Percentiles rank a stretch among this genome's conserved stretches.
These are phyloP conservation scores for Hippophae tibetana DNA, from an alignment of 306 rosid species.

Conservation along the genomic window DNA sequence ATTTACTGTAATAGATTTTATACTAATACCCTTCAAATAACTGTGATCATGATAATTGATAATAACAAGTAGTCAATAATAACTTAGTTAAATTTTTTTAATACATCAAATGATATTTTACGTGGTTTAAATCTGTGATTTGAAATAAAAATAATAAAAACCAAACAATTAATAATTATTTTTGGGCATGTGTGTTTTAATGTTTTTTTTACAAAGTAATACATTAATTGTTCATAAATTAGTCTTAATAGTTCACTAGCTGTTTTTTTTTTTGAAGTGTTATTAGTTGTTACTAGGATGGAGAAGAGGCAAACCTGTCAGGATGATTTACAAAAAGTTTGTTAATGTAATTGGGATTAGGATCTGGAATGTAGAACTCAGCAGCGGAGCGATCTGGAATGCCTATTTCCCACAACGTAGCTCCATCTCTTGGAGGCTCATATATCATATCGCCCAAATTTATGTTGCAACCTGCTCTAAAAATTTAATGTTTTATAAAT, in stretches of 20 bases:
- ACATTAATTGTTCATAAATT: not conserved
- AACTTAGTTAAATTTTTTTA: too few species aligned
- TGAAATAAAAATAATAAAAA: too few species aligned
- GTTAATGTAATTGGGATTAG: conserved; percentile 64
- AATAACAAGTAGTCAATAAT: too few species aligned
- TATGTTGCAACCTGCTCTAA: conserved; percentile 36
- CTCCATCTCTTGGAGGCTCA: conserved; percentile 76
- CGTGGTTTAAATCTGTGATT: too few species aligned
- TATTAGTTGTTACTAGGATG: not conserved
- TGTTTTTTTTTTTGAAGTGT: not conserved
- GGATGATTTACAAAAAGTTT: conserved; percentile 69
- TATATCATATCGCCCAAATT: conserved; percentile 52
- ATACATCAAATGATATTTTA: too few species aligned
- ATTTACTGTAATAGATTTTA: too few species aligned
- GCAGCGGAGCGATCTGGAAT: conserved; percentile 79
- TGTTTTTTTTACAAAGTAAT: too few species aligned
- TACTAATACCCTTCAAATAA: too few species aligned
- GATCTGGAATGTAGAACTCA: conserved; percentile 75
- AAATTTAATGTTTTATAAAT: too few species aligned
- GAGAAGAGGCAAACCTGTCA: conserved; percentile 42
- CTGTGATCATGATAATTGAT: too few species aligned
- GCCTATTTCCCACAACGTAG: conserved; percentile 93
- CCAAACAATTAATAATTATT: too few species aligned
- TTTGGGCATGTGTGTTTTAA: too few species aligned
- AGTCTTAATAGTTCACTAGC: not conserved